A percentile compares a stretch with the other conserved stretches of the same genome.
Conservation (phyloP, 805 yeast species). For the Ogataea methylovora region DNA sequence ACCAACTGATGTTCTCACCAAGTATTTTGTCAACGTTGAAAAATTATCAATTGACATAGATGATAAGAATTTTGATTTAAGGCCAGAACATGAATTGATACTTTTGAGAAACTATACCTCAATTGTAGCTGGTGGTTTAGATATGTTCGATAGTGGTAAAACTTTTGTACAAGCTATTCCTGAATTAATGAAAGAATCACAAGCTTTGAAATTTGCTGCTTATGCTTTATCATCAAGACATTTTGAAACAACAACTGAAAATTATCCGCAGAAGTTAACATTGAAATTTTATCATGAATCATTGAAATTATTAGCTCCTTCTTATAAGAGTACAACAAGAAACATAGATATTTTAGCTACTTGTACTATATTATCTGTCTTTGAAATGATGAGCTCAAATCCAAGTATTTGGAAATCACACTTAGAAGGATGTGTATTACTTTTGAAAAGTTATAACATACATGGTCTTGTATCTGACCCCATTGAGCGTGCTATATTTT, state of each 20-base stretch:
- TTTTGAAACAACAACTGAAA: conserved; percentile 7
- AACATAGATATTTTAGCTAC: conserved; percentile 22
- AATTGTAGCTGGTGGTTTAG: conserved; percentile 32
- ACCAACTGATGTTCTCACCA: conserved; percentile 11
- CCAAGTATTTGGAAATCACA: conserved; percentile 35
- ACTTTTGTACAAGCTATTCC: conserved; percentile 11
- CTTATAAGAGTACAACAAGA: conserved; percentile 8
- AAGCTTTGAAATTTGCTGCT: conserved; percentile 13
- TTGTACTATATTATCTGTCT: conserved; percentile 33
- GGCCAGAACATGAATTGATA: conserved; percentile 17
- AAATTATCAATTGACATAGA: conserved; percentile 6
- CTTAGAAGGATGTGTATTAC: conserved; percentile 32
- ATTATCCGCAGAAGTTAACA: conserved; percentile 15
- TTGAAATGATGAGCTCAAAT: conserved; percentile 36
- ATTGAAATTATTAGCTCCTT: conserved; percentile 19
- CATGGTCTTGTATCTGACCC: conserved; percentile 25
- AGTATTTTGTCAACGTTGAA: conserved; percentile 15
- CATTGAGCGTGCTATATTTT: conserved; percentile 30
- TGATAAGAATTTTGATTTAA: conserved; percentile 3
- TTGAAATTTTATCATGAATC: conserved; percentile 26
- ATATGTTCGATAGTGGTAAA: conserved; percentile 24
- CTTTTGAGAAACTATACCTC: conserved; percentile 27
- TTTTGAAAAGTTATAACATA: conserved; percentile 28
- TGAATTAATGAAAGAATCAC: conserved; percentile 9
- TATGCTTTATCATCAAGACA: conserved; percentile 16